Conservation (phyloP, 805 yeast genomes). For the Pachysolen tannophilus region DNA sequence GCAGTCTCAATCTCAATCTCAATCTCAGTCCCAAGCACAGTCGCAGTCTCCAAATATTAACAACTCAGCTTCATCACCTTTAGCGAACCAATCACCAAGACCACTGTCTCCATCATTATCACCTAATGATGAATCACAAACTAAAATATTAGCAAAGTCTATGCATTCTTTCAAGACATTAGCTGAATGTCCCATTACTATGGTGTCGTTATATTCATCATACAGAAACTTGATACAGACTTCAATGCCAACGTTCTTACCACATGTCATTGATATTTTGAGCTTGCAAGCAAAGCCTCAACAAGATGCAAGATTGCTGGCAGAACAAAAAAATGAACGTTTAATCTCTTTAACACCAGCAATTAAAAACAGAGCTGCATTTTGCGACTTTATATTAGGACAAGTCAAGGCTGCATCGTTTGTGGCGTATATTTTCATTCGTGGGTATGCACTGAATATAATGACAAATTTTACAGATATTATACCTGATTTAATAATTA, state of each 20-base stretch:
- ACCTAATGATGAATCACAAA: constrained; percentile 29
- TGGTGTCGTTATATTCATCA: constrained; percentile 86
- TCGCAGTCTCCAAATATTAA: constrained; percentile 7
- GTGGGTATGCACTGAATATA: constrained; percentile 70
- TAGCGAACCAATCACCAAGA: constrained; percentile 25
- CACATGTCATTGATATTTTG: constrained; percentile 69
- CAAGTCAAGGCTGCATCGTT: constrained; percentile 97
- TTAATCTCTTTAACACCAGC: constrained; percentile 68
- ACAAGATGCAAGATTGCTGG: constrained; percentile 49
- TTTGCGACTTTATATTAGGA: constrained; percentile 82
- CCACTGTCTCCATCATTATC: constrained; percentile 36
- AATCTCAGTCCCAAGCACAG: constrained; percentile 8
- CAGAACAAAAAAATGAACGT: constrained; percentile 47
- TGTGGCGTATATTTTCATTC: constrained; percentile 81
- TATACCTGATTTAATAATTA: constrained; percentile 81
- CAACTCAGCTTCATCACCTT: no score
- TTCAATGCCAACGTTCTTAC: constrained; percentile 70
- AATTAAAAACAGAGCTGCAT: constrained; percentile 68
- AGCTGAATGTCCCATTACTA: constrained; percentile 94
- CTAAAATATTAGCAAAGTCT: constrained; percentile 54
- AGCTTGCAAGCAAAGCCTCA: constrained; percentile 80
- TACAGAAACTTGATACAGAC: constrained; percentile 69
- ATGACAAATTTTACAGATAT: constrained; percentile 48
- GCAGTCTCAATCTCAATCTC: not conserved
- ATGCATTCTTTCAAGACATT: constrained; percentile 82